A percentile compares a stretch with the other conserved stretches of the same genome.
phyloP scores from a whole-genome alignment of 306 rosid species.

The Glycine latifolia region DNA sequence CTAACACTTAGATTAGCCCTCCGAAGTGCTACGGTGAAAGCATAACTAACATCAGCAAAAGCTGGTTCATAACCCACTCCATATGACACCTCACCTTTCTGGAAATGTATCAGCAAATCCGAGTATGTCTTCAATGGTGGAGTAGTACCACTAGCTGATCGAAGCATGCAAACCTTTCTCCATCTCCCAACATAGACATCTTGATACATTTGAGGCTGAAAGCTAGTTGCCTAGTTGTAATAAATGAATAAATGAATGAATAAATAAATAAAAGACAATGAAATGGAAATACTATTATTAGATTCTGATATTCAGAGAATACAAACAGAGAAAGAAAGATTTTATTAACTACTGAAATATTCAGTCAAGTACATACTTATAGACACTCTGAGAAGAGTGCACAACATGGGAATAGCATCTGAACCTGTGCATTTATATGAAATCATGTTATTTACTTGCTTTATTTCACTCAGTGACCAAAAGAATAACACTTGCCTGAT shows the following conservation, averaged over 20 bases:
- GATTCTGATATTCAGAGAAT: too few relatives aligned
- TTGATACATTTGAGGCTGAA: slow-evolving; percentile 94
- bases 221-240: slow-evolving; percentile 87
- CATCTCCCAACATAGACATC: slow-evolving; percentile 92
- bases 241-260: slow-evolving; percentile 45
- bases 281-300: slow-evolving; percentile 37
- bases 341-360: too few relatives aligned
- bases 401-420: too few relatives aligned
- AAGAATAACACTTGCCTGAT: too few relatives aligned
- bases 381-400: too few relatives aligned
- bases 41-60: slow-evolving; percentile 94
- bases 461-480: too few relatives aligned
- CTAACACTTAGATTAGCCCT: slow-evolving; percentile 91
- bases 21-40: slow-evolving; percentile 94
- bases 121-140: slow-evolving; percentile 93
- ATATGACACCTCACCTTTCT: slow-evolving; percentile 81
- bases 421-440: too few relatives aligned
- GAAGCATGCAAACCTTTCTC: slow-evolving; percentile 94
- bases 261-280: slow-evolving; percentile 43
- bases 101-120: slow-evolving; percentile 80
- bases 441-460: too few relatives aligned
- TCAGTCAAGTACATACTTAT: too few relatives aligned
- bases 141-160: slow-evolving; percentile 97
- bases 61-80: slow-evolving; percentile 97
- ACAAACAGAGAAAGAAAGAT: too few relatives aligned